Base-by-base conservation (phyloP, 768 basidiomycete species). In the Clavaria fumosa region DNA sequence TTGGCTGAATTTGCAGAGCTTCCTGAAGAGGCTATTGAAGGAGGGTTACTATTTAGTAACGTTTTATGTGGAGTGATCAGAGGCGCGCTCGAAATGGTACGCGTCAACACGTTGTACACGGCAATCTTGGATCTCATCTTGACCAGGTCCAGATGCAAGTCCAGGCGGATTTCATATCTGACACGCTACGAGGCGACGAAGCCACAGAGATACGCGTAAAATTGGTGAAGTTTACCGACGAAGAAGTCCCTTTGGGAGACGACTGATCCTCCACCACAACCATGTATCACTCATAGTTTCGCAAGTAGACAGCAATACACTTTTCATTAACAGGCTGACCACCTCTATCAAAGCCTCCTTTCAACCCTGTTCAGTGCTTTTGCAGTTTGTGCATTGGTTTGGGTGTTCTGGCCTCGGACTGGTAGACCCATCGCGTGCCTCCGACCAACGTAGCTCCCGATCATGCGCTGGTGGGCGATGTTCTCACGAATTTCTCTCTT, bases 31-130 rank as follows among this genome's bases (percentile, higher is more conserved):
- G 89, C 73, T 2, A 62, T 91, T 19, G 85, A 93, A 51, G 88
- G 88, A 12, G 91, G 89, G 1, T 59, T 99, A 23, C 95, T 89
- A 86, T 97, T 90, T 56, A 90, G 85, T 57, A 97, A 97, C 57
- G 79, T 97, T 30, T 62, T 95, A 1, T 93, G 90, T 50, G 95
- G 95, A 4, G 93, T 97, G 5, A 57, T 97, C 34, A 64, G 91
- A 37, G 95, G 95, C 3, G 75, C 90, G 23, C 55, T 99, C 35
- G 95, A 99, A 62, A 97, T 99, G 95, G 95, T 95, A 50, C 43
- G 69, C 57, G n/a, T n/a, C n/a, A n/a, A n/a, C n/a, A n/a, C n/a
- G n/a, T n/a, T n/a, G n/a, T n/a, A n/a, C n/a, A n/a, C n/a, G 10
- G 31, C 35, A 23, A 37, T 14, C 6, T 45, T 50, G 33, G 43